These are phyloP conservation scores for Trametes polyzona DNA, from an alignment of 1,284 basidiomycete genomes.

Conservation along the genomic window DNA sequence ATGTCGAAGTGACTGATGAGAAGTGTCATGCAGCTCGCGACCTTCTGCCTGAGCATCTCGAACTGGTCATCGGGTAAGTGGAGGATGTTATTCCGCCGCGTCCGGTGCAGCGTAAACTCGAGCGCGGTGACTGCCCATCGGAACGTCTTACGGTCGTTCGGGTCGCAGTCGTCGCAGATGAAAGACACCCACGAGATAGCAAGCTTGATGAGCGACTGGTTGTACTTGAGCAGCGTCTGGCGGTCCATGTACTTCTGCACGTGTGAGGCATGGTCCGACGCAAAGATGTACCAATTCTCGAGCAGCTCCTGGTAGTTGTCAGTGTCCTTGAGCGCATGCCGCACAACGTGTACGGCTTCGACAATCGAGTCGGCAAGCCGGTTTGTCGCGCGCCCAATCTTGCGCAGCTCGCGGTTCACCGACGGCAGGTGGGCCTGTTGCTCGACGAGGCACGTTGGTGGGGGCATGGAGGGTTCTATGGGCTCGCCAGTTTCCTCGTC, in stretches of 20 bases:
- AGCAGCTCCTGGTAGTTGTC: slow-evolving; percentile 84
- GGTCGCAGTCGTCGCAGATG: slow-evolving; percentile 98
- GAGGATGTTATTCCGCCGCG: slow-evolving; percentile 89
- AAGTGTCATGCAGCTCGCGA: slow-evolving; percentile 95
- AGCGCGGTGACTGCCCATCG: slow-evolving; percentile 98
- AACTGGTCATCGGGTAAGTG: slow-evolving; percentile 90
- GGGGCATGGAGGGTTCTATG: slow-evolving; percentile 45
- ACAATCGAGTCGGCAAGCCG: slow-evolving; percentile 93
- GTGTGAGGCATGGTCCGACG: slow-evolving; percentile 92
- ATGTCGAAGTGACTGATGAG: slow-evolving; percentile 99
- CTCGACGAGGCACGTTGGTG: slow-evolving; percentile 73
- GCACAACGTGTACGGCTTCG: slow-evolving; percentile 85
- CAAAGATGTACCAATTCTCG: slow-evolving; percentile 96
- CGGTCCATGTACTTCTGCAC: slow-evolving; percentile 88
- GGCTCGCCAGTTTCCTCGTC: slow-evolving; percentile 57
- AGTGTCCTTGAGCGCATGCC: slow-evolving; percentile 64
- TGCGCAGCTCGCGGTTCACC: slow-evolving; percentile 90
- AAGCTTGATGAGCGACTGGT: slow-evolving; percentile 81
- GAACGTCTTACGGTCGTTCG: slow-evolving; percentile 96
- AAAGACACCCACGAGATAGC: slow-evolving; percentile 98
- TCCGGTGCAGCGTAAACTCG: slow-evolving; percentile 92
- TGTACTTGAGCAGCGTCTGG: slow-evolving; percentile 73
- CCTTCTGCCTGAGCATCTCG: slow-evolving; percentile 86
- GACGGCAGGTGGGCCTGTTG: slow-evolving; percentile 90
- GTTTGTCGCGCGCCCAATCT: slow-evolving; percentile 89